Evolutionary conservation across 305 asterid species (phyloP).

Genomic region (Petunia hybrid): DNA sequence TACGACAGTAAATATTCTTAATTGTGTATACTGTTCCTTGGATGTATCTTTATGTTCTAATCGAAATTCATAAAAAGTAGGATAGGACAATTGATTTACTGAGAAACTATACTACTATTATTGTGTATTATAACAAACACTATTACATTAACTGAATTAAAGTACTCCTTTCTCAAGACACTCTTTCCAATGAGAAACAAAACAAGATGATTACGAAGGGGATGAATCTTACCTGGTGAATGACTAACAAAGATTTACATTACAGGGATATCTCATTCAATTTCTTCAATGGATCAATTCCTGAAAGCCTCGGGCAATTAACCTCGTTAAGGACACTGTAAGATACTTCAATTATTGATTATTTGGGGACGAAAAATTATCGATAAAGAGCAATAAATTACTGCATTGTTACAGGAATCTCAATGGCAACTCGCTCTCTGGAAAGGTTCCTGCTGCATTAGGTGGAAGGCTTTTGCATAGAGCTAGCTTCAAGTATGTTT

Average conservation of each 20-base stretch:
- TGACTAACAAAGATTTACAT: slow-evolving; percentile 45
- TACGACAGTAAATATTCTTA: neutral
- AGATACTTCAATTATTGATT: slow-evolving; percentile 47
- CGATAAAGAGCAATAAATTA: slow-evolving; percentile 30
- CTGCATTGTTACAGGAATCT: slow-evolving; percentile 64
- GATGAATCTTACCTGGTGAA: slow-evolving; percentile 23
- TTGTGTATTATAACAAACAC: neutral
- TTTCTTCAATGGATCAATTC: slow-evolving; percentile 86
- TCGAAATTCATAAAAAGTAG: slow-evolving; percentile 6
- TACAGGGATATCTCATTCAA: slow-evolving; percentile 94
- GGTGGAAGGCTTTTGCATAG: slow-evolving; percentile 96
- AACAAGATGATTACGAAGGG: neutral
- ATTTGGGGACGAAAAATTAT: slow-evolving; percentile 7
- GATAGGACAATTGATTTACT: neutral
- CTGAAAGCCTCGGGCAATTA: slow-evolving; percentile 83
- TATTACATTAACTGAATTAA: slow-evolving; percentile 4
- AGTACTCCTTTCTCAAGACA: neutral
- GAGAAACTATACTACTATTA: neutral
- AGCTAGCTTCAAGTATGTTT: slow-evolving; percentile 88
- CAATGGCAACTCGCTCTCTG: slow-evolving; percentile 86
- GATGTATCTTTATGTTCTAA: neutral
- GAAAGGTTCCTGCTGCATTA: slow-evolving; percentile 87
- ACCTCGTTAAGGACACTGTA: slow-evolving; percentile 75
- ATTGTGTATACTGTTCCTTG: neutral
- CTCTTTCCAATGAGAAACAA: neutral